Conservation (phyloP, 805 yeast species). For the Starmerella sirachaensis region DNA sequence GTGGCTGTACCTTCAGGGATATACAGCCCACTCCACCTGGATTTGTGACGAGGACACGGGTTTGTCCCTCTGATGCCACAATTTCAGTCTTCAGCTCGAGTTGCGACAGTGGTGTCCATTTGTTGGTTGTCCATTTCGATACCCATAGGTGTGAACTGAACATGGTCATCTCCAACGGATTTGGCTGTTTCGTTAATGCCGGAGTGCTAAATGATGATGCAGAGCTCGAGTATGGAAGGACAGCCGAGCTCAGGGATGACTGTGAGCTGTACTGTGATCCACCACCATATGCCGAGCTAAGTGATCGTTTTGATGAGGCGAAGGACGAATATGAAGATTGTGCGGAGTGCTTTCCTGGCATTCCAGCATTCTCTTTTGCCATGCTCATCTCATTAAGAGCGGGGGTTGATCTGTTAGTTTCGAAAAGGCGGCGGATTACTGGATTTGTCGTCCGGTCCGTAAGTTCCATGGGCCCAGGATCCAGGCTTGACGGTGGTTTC, state of each 20-base stretch:
- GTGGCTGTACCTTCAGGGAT: constrained; percentile 8
- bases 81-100: constrained; percentile 21
- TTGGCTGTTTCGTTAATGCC: constrained; percentile 1
- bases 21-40: constrained; percentile 8
- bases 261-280: constrained; percentile 12
- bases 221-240: constrained; percentile 4
- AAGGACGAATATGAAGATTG: constrained; percentile 18
- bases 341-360: constrained; percentile 10
- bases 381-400: not conserved
- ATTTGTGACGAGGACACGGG: constrained; percentile 4
- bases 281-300: no score
- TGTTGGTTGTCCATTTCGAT: constrained; percentile 19
- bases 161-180: constrained; percentile 7
- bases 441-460: constrained; percentile 4
- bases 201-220: constrained; percentile 15
- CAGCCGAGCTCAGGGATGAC: constrained; percentile 10
- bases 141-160: constrained; percentile 22
- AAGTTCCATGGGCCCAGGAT: not conserved
- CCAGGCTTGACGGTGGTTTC: no score
- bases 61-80: constrained; percentile 3
- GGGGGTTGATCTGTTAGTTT: constrained; percentile 13
- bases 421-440: constrained; percentile 8
- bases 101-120: constrained; percentile 24
- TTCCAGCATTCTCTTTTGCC: not conserved
- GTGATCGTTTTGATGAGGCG: constrained; percentile 13